phyloP scores from a whole-genome alignment of 352 stramenopile species.

The Elongisporangium anandrum region DNA sequence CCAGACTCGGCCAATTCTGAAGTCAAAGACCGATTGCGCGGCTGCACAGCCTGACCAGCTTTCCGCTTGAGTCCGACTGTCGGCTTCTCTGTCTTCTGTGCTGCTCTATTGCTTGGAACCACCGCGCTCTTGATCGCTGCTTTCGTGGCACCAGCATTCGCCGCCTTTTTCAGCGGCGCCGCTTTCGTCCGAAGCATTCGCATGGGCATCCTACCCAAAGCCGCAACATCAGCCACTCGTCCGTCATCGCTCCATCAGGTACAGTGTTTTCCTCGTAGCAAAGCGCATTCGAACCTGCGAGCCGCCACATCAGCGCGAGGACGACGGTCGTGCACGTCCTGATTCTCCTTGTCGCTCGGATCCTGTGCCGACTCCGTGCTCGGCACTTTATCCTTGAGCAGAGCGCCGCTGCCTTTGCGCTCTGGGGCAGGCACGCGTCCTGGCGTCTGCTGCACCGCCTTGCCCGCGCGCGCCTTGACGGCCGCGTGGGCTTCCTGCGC shows the following conservation, averaged over 20 bases:
- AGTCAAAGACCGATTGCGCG: not conserved
- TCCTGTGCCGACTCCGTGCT: not conserved
- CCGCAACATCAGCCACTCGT: too few species aligned
- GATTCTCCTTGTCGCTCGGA: not conserved
- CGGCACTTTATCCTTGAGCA: conserved; percentile 1
- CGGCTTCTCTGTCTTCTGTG: not conserved
- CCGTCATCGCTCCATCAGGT: too few species aligned
- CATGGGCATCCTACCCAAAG: not conserved
- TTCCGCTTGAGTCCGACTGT: not conserved
- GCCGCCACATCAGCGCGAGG: not conserved
- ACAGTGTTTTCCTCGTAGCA: not conserved
- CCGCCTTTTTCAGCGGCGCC: not conserved
- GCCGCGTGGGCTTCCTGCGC: conserved; percentile 20
- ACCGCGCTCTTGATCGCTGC: not conserved
- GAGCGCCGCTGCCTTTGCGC: not conserved
- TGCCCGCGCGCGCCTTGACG: conserved; percentile 1
- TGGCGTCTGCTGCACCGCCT: not conserved
- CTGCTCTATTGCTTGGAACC: not conserved
- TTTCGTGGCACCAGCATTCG: not conserved
- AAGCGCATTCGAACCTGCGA: not conserved
- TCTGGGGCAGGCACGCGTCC: not conserved
- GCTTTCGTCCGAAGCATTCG: not conserved
- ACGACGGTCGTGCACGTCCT: not conserved
- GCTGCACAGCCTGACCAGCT: not conserved
- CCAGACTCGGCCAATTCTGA: not conserved